Conservation (phyloP, 306 rosid genomes). For the Rosa chinensis region DNA sequence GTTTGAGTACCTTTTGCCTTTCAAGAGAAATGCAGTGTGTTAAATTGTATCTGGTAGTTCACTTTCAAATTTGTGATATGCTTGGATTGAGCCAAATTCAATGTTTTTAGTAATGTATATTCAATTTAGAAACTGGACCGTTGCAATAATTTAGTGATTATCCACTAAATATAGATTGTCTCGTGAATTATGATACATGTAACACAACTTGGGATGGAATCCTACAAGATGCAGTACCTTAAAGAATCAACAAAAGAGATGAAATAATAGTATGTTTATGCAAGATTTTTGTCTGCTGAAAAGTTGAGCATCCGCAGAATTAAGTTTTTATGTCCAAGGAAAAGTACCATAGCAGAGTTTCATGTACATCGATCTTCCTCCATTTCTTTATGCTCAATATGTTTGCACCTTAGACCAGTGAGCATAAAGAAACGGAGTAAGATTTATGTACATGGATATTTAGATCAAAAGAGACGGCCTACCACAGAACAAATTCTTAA, state of each 20-base stretch:
- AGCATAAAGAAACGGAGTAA: neutral
- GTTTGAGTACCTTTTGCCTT: slow-evolving; percentile 27
- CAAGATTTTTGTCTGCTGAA: neutral
- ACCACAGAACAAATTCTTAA: neutral
- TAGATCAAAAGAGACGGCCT: neutral
- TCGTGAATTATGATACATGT: neutral
- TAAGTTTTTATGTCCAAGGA: neutral
- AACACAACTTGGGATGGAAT: neutral
- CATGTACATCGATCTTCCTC: neutral
- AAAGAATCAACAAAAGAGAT: neutral
- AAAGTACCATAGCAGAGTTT: neutral
- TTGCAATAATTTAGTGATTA: neutral
- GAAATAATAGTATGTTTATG: neutral
- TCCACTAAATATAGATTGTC: neutral
- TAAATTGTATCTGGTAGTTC: slow-evolving; percentile 19
- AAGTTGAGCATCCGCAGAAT: neutral
- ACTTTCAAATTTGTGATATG: slow-evolving; percentile 10
- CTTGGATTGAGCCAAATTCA: slow-evolving; percentile 18
- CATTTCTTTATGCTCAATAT: neutral
- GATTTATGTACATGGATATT: neutral
- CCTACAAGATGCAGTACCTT: neutral
- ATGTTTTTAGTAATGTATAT: slow-evolving; percentile 4
- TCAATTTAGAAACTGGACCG: neutral
- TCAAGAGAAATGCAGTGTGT: slow-evolving; percentile 4
- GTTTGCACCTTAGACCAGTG: neutral